Base-by-base conservation (phyloP, 2,329 filamentous ascomycete genomes). In the Periconia sp. region DNA sequence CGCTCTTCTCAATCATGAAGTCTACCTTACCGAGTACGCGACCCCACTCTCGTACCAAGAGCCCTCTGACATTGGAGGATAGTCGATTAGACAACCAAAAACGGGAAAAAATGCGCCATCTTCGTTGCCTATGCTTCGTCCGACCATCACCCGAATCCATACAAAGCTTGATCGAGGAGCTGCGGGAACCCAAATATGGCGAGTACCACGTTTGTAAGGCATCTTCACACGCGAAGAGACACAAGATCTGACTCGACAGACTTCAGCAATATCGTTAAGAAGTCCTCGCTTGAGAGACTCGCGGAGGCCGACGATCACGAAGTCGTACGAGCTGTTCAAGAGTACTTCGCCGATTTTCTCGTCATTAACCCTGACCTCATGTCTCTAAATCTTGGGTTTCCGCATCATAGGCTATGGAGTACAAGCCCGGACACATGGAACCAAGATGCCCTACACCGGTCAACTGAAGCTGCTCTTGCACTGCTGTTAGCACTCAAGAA, bases 221-320 rank as follows among this genome's bases (percentile, higher is more conserved):
- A 21, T n/a, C 13, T 4, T n/a, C n/a, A n/a, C n/a, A n/a, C n/a
- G n/a, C 2, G 8, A 22, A 13, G 24, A 2, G 22, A 15, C 18
- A 17, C 18, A 11, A 3, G 3, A 7, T 7, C 61, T 65, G 50
- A 69, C 54, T 51, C 52, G 56, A 50, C 58, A 81, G 79, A 95
- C 71, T 96, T 99, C 71, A 97, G 91, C 77, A 99, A 99, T 69
- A 88, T 99, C 46, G 86, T 94, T 64, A 95, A 95, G 71, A 99
- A 99, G 73, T 97, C 94, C 2, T 89, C 92, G 0, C 78, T 99
- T 17, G 94, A 99, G 70, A 84, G 94, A 30, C 78, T 99, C 30
- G 94, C 94, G 23, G 95, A 99, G 76, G 92, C 94, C 18, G 94
- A 99, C 67, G 92, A 96, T 58, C 91, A 99, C 65, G 95, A 99